phyloP scores from a whole-genome alignment of 2,329 filamentous ascomycete genomes.

The Ceratocystis colombiana region DNA sequence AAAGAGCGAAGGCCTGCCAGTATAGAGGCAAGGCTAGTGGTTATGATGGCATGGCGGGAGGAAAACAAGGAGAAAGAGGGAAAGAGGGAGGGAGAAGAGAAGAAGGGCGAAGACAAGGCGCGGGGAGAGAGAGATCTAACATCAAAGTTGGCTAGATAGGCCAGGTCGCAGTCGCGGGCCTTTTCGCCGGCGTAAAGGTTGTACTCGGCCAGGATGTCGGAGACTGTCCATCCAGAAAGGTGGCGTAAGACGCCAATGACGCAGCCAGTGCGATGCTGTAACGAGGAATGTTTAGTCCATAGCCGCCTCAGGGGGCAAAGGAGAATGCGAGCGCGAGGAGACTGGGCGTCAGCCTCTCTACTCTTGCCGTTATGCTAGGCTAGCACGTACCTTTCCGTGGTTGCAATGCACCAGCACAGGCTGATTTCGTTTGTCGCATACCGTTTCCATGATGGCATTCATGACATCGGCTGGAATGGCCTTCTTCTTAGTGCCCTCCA shows the following conservation, averaged over 20 bases:
- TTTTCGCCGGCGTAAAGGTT: slow-evolving; percentile 52
- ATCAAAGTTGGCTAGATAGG: slow-evolving; percentile 47
- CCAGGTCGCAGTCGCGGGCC: slow-evolving; percentile 48
- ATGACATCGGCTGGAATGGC: slow-evolving; percentile 58
- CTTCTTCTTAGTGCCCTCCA: slow-evolving; percentile 81
- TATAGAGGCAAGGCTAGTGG: not conserved
- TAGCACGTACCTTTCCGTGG: slow-evolving; percentile 58
- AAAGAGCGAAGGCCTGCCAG: not conserved
- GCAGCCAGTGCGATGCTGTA: slow-evolving; percentile 75
- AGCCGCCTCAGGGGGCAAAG: not conserved
- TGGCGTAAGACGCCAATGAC: slow-evolving; percentile 73
- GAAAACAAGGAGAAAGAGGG: not conserved
- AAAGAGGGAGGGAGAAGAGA: not conserved
- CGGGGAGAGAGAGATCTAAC: slow-evolving; percentile 26
- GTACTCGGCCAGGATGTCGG: slow-evolving; percentile 63
- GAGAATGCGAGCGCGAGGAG: not conserved
- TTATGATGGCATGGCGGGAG: not conserved
- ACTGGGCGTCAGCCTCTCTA: not conserved
- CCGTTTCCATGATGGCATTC: slow-evolving; percentile 57
- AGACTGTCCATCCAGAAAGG: slow-evolving; percentile 55
- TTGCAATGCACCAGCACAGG: slow-evolving; percentile 87
- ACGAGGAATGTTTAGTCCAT: not conserved
- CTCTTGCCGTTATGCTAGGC: not conserved
- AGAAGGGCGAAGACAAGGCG: not conserved
- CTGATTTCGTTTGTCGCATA: slow-evolving; percentile 63